Evolutionary conservation across 148 eudicot species (phyloP).

Genomic region (Vaccinium vitisidaea): DNA sequence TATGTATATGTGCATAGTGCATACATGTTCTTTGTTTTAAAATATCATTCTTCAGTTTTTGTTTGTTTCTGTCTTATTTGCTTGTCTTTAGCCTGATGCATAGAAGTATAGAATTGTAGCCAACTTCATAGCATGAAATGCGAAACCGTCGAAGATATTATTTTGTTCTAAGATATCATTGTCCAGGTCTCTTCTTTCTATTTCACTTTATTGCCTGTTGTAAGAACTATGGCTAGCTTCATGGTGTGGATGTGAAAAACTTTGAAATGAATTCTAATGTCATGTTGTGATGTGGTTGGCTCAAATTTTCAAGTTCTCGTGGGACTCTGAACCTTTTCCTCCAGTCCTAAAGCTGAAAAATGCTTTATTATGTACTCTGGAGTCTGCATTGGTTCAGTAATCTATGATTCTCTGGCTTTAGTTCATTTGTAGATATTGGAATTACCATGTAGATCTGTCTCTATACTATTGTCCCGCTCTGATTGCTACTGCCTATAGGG

Average conservation of each 20-base stretch:
- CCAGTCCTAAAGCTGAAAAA: neutral
- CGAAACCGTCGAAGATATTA: no score
- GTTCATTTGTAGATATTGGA: neutral
- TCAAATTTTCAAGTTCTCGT: neutral
- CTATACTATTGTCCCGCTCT: neutral
- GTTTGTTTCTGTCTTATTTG: neutral
- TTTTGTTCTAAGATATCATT: neutral
- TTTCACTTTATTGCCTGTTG: neutral
- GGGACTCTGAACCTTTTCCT: no score
- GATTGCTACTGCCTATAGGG: neutral
- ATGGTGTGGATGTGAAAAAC: neutral
- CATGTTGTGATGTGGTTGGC: neutral
- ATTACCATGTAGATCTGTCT: neutral
- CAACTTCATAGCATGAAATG: neutral
- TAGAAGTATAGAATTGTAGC: neutral
- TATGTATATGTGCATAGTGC: no score
- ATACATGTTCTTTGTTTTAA: neutral
- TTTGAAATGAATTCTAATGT: neutral
- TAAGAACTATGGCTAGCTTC: neutral
- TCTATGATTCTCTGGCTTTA: neutral
- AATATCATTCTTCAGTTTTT: neutral
- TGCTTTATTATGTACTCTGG: neutral
- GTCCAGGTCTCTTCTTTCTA: neutral
- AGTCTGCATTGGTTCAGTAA: neutral
- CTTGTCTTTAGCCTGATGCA: neutral